A percentile compares a stretch with the other conserved stretches of the same genome.
These are phyloP conservation scores for Malus hybrid DNA, from an alignment of 331 rosid species.

Conservation along the genomic window DNA sequence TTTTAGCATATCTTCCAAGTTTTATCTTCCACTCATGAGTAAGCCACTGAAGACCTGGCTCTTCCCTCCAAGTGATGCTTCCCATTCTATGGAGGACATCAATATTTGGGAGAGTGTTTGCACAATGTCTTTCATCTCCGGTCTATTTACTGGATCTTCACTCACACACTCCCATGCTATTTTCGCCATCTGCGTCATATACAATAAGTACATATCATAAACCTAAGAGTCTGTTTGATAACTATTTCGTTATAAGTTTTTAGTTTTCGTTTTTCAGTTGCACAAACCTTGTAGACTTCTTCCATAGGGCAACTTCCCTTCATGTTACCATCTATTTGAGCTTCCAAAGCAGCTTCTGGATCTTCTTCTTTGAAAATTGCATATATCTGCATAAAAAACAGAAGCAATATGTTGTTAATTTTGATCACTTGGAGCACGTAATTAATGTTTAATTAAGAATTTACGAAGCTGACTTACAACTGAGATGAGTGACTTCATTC, in stretches of 20 bases:
- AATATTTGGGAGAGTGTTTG: constrained; percentile 7
- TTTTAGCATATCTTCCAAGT: background rate
- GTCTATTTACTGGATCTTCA: constrained; percentile 11
- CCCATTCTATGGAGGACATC: constrained; percentile 10
- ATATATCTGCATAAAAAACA: background rate
- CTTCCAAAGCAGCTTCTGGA: constrained; percentile 15
- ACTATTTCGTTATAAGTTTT: background rate
- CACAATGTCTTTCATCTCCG: constrained; percentile 20
- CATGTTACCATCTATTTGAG: constrained; percentile 9
- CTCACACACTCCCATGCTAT: constrained; percentile 3
- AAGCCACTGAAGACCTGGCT: constrained; percentile 18
- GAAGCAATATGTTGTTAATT: background rate
- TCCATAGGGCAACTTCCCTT: constrained; percentile 13
- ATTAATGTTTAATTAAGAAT: background rate
- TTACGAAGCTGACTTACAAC: background rate
- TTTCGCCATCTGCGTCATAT: constrained; percentile 8
- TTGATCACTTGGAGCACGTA: background rate
- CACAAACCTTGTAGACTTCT: constrained; percentile 16
- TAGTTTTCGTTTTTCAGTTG: background rate
- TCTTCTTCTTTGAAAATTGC: background rate
- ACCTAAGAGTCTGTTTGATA: background rate
- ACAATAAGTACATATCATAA: background rate
- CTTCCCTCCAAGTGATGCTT: constrained; percentile 17
- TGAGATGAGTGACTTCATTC: constrained; percentile 11
- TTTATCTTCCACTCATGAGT: constrained; percentile 6